Base-by-base conservation (phyloP, 2,329 filamentous ascomycete genomes). In the Rutstroemia sp. region DNA sequence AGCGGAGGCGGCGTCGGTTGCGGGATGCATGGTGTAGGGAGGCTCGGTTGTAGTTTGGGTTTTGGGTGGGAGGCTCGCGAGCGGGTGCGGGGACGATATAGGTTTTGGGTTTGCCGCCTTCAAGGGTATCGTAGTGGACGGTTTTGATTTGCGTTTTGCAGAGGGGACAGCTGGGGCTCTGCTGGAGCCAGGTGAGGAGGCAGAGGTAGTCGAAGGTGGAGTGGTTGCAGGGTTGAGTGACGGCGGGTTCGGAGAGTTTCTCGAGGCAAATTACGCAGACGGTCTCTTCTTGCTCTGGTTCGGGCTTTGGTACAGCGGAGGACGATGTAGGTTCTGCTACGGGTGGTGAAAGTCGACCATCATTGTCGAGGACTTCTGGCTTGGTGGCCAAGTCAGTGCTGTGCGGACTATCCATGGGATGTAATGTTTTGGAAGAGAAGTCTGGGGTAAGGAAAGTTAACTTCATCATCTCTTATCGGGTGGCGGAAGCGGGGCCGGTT, bases 221-320 rank as follows among this genome's bases (percentile, higher is more conserved):
- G 74, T 97, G 92, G 44, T 81, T 79, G 75, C 92, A 97, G 7
- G 92, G 91, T 19, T 79, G 74, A 7, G 88, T 82, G 51, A 86
- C 77, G 61, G 88, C 90, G 52, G 81, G 74, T 65, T 94, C 88
- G 9, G 83, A 82, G 66, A 96, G 77, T 53, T 74, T 68, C 56
- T 92, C 88, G 59, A 96, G 83, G 71, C 92, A 97, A 71, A 97
- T 94, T 61, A 95, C 90, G 71, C 92, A 96, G 66, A 79, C 82
- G 61, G 79, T 74, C 57, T 69, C 67, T 58, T 69, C 66, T 41
- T 56, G 59, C 39, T 69, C 66, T 41, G 56, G 58, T 41, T 69
- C 62, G 49, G 66, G 64, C 5, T 41, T 19, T 23, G 23, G 12
- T 25, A 68, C 59, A 45, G 71, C 62, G 59, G 53, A 27, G 25